phyloP scores from a whole-genome alignment of 1,284 basidiomycete species.

The Limonomyces culmigenus region DNA sequence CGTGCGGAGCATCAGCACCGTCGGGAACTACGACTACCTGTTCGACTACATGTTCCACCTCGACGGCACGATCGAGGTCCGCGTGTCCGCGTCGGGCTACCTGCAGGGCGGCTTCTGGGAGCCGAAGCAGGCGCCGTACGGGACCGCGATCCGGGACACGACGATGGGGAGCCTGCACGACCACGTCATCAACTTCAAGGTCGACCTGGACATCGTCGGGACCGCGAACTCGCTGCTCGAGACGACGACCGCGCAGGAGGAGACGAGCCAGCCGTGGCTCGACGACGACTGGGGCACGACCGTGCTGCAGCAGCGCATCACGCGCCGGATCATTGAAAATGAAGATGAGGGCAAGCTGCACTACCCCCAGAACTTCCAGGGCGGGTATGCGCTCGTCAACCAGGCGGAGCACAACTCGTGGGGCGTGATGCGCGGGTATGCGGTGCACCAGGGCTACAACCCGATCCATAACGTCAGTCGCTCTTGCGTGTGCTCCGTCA shows the following conservation, averaged over 20 bases:
- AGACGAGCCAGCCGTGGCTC: slow-evolving; percentile 33
- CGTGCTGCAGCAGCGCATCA: slow-evolving; percentile 36
- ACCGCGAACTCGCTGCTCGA: slow-evolving; percentile 38
- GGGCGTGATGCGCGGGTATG: slow-evolving; percentile 37
- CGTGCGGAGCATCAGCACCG: slow-evolving; percentile 36
- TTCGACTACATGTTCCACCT: slow-evolving; percentile 53
- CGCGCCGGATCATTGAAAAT: slow-evolving; percentile 27
- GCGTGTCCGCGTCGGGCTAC: slow-evolving; percentile 50
- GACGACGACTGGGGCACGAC: slow-evolving; percentile 43
- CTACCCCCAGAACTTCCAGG: slow-evolving; percentile 36
- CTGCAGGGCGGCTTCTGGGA: slow-evolving; percentile 47
- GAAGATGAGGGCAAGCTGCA: slow-evolving; percentile 40
- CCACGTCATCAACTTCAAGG: slow-evolving; percentile 52
- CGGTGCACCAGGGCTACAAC: slow-evolving; percentile 36
- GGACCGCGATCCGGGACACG: slow-evolving; percentile 34
- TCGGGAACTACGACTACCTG: slow-evolving; percentile 39
- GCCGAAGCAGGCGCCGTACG: slow-evolving; percentile 29
- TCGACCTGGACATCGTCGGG: slow-evolving; percentile 46
- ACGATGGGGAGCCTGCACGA: slow-evolving; percentile 56
- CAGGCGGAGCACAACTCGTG: slow-evolving; percentile 35
- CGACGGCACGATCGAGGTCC: slow-evolving; percentile 49
- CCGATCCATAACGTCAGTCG: slow-evolving; percentile 29
- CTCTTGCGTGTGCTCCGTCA: background rate
- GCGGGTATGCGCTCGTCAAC: slow-evolving; percentile 42
- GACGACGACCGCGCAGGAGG: slow-evolving; percentile 30